Percentiles rank a stretch among this genome's conserved stretches.
Evolutionary conservation across 2,329 filamentous ascomycete species (phyloP).

Genomic region (Knufia fluminis): DNA sequence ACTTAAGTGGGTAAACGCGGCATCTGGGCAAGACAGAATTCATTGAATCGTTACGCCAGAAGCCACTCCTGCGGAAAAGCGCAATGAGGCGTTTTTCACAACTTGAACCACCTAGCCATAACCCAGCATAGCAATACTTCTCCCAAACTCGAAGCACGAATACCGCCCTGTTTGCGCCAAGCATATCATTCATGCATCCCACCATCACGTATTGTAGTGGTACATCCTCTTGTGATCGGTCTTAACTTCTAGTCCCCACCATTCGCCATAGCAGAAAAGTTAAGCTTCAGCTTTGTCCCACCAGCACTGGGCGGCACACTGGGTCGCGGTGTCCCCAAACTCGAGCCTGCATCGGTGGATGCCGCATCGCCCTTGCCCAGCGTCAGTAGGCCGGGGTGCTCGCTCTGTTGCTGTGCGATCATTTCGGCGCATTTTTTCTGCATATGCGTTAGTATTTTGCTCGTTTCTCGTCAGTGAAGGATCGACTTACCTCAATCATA

Average conservation of each 20-base stretch:
- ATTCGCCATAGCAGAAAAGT: conserved; percentile 39
- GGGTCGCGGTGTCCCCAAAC: conserved; percentile 53
- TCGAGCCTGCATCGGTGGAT: conserved; percentile 41
- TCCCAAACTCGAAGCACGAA: no score
- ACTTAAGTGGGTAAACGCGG: no score
- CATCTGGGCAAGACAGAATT: no score
- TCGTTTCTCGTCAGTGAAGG: background rate
- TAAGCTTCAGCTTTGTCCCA: conserved; percentile 60
- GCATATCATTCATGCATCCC: no score
- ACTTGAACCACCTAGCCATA: no score
- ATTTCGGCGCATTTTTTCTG: conserved; percentile 23
- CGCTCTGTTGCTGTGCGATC: conserved; percentile 20
- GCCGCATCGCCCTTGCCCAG: conserved; percentile 42
- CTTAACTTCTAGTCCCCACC: conserved; percentile 17
- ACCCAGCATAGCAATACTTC: no score
- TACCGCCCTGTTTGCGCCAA: no score
- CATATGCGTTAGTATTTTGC: conserved; percentile 12
- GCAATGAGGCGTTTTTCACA: no score
- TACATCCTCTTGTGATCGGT: no score
- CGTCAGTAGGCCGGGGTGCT: conserved; percentile 44
- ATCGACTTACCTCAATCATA: conserved; percentile 64
- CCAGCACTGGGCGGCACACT: conserved; percentile 37
- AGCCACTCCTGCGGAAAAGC: no score
- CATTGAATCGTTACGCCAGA: no score
- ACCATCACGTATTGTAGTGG: no score